Base-by-base conservation (phyloP, 176 grass and related monocot genomes). In the Musa schizocarpa region DNA sequence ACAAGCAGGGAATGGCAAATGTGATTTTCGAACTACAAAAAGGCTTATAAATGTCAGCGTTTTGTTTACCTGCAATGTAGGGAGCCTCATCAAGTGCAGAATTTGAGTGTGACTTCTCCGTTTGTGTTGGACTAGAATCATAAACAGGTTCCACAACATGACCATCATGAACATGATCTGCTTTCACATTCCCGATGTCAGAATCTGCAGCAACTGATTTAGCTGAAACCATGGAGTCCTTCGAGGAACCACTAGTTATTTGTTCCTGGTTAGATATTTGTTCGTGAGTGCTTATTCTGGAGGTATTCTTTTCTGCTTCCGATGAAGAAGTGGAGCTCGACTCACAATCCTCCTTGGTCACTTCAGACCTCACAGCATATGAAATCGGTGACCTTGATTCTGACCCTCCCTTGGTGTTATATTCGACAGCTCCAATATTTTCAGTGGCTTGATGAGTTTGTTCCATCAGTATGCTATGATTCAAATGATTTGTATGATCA, bases 321-420 rank as follows among this genome's bases (percentile, higher is more conserved):
- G 68, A 69, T 82, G 84, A 76, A 55, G 65, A 68, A 34, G 65
- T 14, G 25, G 65, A 29, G 13, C 65, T 68, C 11, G 23, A 68
- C 14, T 68, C 65, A 1, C 10, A 12, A 3, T 48, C 65, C 23
- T 55, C 63, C 10, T 55, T 7, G 12, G 25, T 26, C 51, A 54
- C 50, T 8, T 69, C 67, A 43, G 20, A 71, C 11, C 82, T 75
- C 56, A 73, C 80, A 8, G 74, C 84, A 13, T 89, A 65, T 49
- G 84, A 82, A 80, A 82, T 54, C 11, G 74, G 72, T 26, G 16
- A 75, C 65, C 20, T 75, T 79, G 26, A 76, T 53, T 76, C 70
- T 13, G 77, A 75, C 49, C 79, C 55, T 4, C 81, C 77, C 34
- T 2, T 80, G 56, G 43, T 68, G 50, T 82, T 79, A 53, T 85